Base-by-base conservation (phyloP, 345 rosid genomes). In the Syzygium aromaticum region DNA sequence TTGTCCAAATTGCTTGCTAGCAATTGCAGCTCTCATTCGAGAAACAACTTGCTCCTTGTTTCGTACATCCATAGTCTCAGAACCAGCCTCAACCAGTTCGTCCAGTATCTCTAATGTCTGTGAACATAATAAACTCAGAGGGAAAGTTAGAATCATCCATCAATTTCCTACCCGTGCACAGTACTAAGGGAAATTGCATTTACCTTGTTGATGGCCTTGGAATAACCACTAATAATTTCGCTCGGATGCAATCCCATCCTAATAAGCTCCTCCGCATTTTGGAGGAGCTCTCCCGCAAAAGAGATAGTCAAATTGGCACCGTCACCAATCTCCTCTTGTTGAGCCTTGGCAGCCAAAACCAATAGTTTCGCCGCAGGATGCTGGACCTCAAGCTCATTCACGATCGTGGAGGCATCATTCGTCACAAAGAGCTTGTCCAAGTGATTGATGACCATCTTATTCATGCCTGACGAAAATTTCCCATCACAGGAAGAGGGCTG, bases 401-500 rank as follows among this genome's bases (percentile, higher is more conserved):
- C 99, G 54, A 98, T 98, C 23, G 99, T 98, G 7, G 93, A 98
- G 84, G 99, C 99, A 88, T 98, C 99, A 89, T 93, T 98, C 13
- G 99, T 98, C 57, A 98, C 95, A 88, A 96, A 96, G 0, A 96
- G 93, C 88, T 96, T 96, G 92, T 98, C 99, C 86, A 98, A 89
- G 89, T 98, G 99, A 89, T 98, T 98, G 51, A 98, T 96, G 87
- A 98, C 98, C 99, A 98, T 96, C 94, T 98, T 98, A 90, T 96
- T 98, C 99, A 96, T 98, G 46, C 99, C 99, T 98, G 64, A 61
- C 54, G 77, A 5, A 38, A 46, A 43, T 5, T 25, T 11, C 49
- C 84, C 73, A 85, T 25, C 30, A 46, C 53, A 52, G 11, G 28
- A 52, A 59, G 52, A 40, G 52, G 43, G 43, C 84, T 22, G 22